Evolutionary conservation across 208 protist genomes (phyloP), one percentile per base, ranked within the genome.

Genomic region (Kentomonas sorsogonicus): DNA sequence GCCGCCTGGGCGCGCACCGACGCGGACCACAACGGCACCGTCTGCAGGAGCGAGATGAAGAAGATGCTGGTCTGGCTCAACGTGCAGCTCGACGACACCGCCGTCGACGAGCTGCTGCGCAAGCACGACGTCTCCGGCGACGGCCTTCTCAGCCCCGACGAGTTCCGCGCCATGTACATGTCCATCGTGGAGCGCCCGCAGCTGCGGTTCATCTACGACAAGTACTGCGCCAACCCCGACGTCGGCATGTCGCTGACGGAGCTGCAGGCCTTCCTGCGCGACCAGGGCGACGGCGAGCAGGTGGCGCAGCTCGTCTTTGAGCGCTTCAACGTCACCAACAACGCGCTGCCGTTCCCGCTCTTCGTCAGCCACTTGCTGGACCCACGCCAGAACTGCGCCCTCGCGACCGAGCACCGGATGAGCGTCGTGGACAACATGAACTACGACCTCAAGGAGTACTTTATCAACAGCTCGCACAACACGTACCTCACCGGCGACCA

Each of bases 401-500:
- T 86, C 46, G 9, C 9, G 4, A 31, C 46, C 36, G 27, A 41
- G 31, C 44, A n/a, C n/a, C n/a, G n/a, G n/a, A n/a, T n/a, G n/a
- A n/a, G 16, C 9, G 56, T 70, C 20, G 31, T 61, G n/a, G 71
- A 85, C 34, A 63, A 77, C 55, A 89, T 93, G 82, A 63, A 25
- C 33, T 63, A 60, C 16, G 66, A 73, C 27, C 34, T 97, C 29
- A 52, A 46, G 11, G 23, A 79, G 23, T 95, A 96, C 66, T 96
- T 63, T 57, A 88, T 95, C 44, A 72, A 75, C 47, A 92, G 85
- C 31, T 93, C 81, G n/a, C 95, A 98, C 66, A 98, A 98, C 66
- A 97, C 95, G 5, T 98, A 97, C 65, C 60, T 97, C 13, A 66
- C 67, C 15, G 90, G 87, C n/a, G 66, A 97, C 68, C 95, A 98